These are phyloP conservation scores for Hyaloscypha hepaticicola DNA, from an alignment of 495 filamentous ascomycete species.

Conservation along the genomic window DNA sequence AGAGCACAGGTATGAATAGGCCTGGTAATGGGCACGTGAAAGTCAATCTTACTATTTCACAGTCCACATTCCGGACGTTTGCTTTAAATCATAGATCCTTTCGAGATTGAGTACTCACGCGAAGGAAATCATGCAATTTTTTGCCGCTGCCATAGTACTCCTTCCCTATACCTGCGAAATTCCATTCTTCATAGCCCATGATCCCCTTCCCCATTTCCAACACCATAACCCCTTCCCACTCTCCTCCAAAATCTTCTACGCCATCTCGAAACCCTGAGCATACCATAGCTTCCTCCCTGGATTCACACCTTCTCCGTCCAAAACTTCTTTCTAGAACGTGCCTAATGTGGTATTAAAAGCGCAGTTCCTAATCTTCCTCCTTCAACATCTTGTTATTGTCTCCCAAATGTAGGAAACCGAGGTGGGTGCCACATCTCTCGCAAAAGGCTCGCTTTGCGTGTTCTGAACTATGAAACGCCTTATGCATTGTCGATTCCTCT, in stretches of 20 bases:
- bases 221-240: background rate
- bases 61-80: no score
- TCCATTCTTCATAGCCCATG: background rate
- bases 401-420: background rate
- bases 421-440: conserved; percentile 12
- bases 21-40: no score
- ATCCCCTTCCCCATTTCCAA: background rate
- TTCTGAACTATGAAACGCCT: background rate
- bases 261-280: conserved; percentile 12
- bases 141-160: no score
- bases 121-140: no score
- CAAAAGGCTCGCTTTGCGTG: conserved; percentile 7
- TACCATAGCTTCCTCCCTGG: conserved; percentile 15
- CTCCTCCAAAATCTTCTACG: conserved; percentile 4
- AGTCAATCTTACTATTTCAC: no score
- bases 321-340: conserved; percentile 9
- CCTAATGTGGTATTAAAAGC: conserved; percentile 16
- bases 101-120: no score
- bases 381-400: background rate
- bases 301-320: conserved; percentile 16
- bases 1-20: no score
- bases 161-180: background rate
- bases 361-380: background rate
- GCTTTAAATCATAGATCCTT: no score
- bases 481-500: background rate